Evolutionary conservation across 225 moss, liverwort and hornwort genomes (phyloP).

Genomic region (Thuidium tamariscinum): DNA sequence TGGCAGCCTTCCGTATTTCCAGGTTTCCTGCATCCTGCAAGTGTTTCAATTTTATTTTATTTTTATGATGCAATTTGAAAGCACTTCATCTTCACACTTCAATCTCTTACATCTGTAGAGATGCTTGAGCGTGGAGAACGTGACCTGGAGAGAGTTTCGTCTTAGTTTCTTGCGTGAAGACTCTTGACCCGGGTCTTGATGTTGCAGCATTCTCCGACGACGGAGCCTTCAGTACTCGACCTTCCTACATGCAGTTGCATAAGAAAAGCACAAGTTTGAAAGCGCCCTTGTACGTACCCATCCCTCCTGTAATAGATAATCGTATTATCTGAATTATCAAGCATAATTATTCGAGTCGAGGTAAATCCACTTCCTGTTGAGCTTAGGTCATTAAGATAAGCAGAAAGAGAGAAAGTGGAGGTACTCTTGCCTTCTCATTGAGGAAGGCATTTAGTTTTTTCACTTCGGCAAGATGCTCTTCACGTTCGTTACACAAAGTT

Average conservation of each 20-base stretch:
- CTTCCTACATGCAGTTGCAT: not conserved
- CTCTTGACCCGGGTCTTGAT: slow-evolving; percentile 1
- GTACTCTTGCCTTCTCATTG: slow-evolving; percentile 57
- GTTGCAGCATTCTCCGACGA: not conserved
- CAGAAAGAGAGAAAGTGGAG: not conserved
- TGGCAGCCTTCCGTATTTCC: not conserved
- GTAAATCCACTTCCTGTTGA: not conserved
- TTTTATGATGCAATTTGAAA: not conserved
- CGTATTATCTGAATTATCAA: not conserved
- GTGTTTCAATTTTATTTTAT: not conserved
- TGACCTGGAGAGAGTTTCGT: not conserved
- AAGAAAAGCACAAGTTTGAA: not conserved
- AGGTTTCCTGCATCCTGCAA: not conserved
- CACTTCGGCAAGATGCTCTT: slow-evolving; percentile 58
- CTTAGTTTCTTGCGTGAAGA: not conserved
- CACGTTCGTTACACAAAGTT: slow-evolving; percentile 61
- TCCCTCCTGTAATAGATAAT: not conserved
- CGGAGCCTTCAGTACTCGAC: not conserved
- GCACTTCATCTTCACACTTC: not conserved
- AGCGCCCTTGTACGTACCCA: not conserved
- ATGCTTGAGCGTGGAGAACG: not conserved
- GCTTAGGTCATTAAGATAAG: not conserved
- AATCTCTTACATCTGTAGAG: not conserved
- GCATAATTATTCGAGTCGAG: not conserved
- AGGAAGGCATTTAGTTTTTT: slow-evolving; percentile 52